Percentiles rank a stretch among this genome's conserved stretches.
phyloP scores from a whole-genome alignment of 2,329 filamentous ascomycete genomes.

The Colletotrichum limetticola region DNA sequence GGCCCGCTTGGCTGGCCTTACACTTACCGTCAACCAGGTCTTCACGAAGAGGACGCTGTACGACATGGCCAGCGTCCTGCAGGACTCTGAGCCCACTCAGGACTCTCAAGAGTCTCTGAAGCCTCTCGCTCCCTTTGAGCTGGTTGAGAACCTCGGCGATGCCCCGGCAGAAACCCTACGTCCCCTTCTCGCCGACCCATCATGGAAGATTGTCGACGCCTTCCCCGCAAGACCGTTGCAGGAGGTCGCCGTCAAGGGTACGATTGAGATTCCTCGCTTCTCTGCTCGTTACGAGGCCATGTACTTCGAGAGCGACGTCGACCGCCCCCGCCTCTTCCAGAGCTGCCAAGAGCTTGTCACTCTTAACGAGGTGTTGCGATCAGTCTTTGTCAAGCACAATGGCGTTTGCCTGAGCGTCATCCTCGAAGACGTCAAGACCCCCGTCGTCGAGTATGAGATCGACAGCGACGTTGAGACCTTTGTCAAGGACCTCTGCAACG shows the following conservation, averaged over 20 bases:
- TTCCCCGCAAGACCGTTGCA: constrained; percentile 69
- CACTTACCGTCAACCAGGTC: constrained; percentile 65
- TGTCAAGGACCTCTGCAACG: constrained; percentile 61
- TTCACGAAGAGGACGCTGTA: constrained; percentile 60
- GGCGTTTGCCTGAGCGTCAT: constrained; percentile 66
- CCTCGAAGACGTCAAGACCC: constrained; percentile 61
- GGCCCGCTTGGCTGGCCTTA: constrained; percentile 57
- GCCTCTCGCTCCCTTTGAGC: constrained; percentile 59
- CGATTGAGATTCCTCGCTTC: constrained; percentile 66
- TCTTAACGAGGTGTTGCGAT: constrained; percentile 72
- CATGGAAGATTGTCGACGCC: constrained; percentile 64
- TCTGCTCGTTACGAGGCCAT: constrained; percentile 74
- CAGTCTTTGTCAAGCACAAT: constrained; percentile 68
- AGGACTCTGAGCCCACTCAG: constrained; percentile 44
- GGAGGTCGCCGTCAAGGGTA: constrained; percentile 67
- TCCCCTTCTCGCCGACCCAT: constrained; percentile 60
- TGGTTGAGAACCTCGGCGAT: constrained; percentile 58
- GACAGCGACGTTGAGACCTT: constrained; percentile 63
- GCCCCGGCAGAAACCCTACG: constrained; percentile 51
- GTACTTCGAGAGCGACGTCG: constrained; percentile 64
- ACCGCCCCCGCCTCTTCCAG: constrained; percentile 58
- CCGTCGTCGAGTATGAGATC: constrained; percentile 63
- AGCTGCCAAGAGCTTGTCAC: constrained; percentile 67
- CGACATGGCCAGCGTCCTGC: constrained; percentile 64
- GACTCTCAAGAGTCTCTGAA: constrained; percentile 20